phyloP scores from a whole-genome alignment of 129 eudicot genomes.

The Daucus carota region DNA sequence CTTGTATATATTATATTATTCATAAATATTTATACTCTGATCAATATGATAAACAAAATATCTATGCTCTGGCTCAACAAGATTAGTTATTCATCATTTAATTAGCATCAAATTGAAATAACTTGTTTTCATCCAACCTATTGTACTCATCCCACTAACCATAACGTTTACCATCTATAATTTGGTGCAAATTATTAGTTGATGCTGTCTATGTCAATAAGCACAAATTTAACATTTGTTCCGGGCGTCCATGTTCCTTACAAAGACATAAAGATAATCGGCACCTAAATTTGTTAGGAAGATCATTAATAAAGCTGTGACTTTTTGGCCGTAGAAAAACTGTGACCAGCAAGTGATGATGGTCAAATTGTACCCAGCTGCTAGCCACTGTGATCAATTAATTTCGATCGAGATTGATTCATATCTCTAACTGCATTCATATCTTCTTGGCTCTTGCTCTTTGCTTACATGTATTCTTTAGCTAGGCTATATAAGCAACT shows the following conservation, averaged over 20 bases:
- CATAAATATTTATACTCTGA: too few species aligned
- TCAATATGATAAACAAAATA: too few species aligned
- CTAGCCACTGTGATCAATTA: background rate
- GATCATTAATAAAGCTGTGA: slow-evolving; percentile 5
- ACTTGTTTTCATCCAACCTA: too few species aligned
- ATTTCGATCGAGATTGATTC: slow-evolving; percentile 7
- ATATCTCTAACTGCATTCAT: slow-evolving; percentile 5
- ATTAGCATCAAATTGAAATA: too few species aligned
- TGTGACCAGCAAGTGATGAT: background rate
- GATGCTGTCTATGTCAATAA: too few species aligned
- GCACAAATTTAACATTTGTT: too few species aligned
- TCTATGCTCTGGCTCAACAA: too few species aligned
- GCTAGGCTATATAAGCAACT: background rate
- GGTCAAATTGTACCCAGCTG: background rate
- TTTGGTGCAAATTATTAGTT: too few species aligned
- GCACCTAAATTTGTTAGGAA: slow-evolving; percentile 7
- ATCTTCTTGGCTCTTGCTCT: background rate
- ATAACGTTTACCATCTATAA: too few species aligned
- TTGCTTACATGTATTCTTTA: background rate
- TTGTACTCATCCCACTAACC: too few species aligned
- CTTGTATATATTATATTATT: too few species aligned
- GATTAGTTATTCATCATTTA: too few species aligned
- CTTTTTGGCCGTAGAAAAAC: background rate
- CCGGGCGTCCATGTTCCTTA: background rate
- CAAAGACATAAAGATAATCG: background rate